Evolutionary conservation across 495 filamentous ascomycete species (phyloP), one percentile per base, ranked within the genome.

Genomic region (Hypoxylon fuscum): DNA sequence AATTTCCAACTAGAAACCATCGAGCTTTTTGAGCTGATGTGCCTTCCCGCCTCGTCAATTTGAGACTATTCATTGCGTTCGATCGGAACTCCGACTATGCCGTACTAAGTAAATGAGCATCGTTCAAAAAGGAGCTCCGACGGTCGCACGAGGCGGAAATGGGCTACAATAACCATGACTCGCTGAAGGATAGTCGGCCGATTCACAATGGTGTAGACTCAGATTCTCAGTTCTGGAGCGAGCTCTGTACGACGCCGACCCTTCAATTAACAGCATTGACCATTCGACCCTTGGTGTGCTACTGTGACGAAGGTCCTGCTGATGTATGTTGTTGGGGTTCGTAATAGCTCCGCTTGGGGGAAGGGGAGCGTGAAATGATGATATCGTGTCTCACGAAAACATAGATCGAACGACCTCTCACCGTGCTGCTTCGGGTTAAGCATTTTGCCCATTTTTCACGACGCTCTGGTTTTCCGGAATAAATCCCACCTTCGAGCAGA

Each of bases 11-110:
- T 48, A 44, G 35, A 57, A 35, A 41, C 14, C 51, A 29, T 45
- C 27, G 22, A 45, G 22, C 53, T 56, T 52, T 46, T 57, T 46
- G 54, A 62, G 21, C 22, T 55, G 34, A 67, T 58, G 64, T 62
- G 44, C 53, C 61, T 67, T 67, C 49, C 64, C 64, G 64, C 29
- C 43, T 62, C 58, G 52, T 67, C 53, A 67, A 67, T 62, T 62
- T 58, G 52, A 67, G 47, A 49, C 52, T 22, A 50, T 53, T 59
- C 45, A 60, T 56, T 48, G 47, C 56, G 18, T 52, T 44, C 23
- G 20, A 29, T 60, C 62, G 62, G 62, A 66, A 66, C 51, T 66
- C 62, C 62, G 62, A 66, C 46, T 22, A 46, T 43, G 32, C 6
- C 38, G 40, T 61, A 40, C 40, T 22, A 15, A 61, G 27, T 34